Evolutionary conservation across 1,284 basidiomycete genomes (phyloP).

Genomic region (Termitomyces sp.): DNA sequence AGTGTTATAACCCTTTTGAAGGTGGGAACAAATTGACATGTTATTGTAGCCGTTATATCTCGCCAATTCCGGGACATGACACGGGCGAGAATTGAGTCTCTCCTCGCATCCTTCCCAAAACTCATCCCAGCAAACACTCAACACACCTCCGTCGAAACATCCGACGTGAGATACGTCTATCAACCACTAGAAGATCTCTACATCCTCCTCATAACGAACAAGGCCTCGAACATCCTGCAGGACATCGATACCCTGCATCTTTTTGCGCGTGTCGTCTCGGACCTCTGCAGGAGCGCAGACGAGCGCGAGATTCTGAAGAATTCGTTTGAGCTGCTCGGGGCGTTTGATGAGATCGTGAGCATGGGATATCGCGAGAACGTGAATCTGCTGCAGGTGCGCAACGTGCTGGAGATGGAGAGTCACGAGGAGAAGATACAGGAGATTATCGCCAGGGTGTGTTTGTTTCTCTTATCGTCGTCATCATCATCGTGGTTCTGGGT

Average conservation of each 20-base stretch:
- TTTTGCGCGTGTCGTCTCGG: constrained; percentile 90
- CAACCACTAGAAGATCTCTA: constrained; percentile 98
- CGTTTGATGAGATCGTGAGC: constrained; percentile 96
- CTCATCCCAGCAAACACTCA: constrained; percentile 96
- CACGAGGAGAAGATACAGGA: constrained; percentile 99
- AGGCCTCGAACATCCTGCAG: constrained; percentile 96
- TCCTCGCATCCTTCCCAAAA: constrained; percentile 96
- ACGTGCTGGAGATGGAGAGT: constrained; percentile 95
- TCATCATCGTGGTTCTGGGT: neutral
- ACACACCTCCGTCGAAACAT: constrained; percentile 93
- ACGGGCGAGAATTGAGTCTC: constrained; percentile 87
- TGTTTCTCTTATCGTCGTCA: neutral
- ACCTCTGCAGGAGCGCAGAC: constrained; percentile 83
- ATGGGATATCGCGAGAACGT: constrained; percentile 94
- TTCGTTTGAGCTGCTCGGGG: constrained; percentile 92
- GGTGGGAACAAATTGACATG: neutral
- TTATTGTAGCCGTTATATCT: constrained; percentile 82
- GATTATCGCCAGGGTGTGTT: constrained; percentile 86
- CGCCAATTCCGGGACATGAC: constrained; percentile 96
- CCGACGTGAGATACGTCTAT: constrained; percentile 96
- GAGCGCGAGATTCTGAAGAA: constrained; percentile 90
- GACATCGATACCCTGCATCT: constrained; percentile 97
- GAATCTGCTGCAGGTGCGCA: constrained; percentile 87
- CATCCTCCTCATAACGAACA: constrained; percentile 97
- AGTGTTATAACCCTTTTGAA: constrained; percentile 18